phyloP scores from a whole-genome alignment of 306 rosid species.

The Pueraria montana region DNA sequence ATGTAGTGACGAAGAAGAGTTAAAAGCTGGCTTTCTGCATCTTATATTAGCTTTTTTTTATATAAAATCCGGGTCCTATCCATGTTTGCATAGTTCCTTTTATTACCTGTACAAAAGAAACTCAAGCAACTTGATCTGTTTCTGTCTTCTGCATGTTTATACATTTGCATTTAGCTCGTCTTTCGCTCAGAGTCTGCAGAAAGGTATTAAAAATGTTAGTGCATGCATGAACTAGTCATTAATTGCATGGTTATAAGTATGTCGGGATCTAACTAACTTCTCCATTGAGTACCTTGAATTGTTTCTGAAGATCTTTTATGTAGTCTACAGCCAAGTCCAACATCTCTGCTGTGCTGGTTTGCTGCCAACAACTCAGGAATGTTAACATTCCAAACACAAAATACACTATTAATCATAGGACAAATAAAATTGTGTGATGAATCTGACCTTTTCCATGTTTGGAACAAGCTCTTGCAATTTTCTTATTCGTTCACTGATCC shows the following conservation, averaged over 20 bases:
- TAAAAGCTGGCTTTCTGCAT: conserved; percentile 36
- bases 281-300: conserved; percentile 70
- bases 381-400: conserved; percentile 3
- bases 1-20: conserved; percentile 29
- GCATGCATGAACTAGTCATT: conserved; percentile 5
- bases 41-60: conserved; percentile 35
- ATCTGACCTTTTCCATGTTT: conserved; percentile 89
- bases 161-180: conserved; percentile 82
- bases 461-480: conserved; percentile 95
- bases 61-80: conserved; percentile 29
- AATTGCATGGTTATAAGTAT: conserved; percentile 2
- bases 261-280: conserved; percentile 1
- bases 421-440: not conserved
- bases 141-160: conserved; percentile 60
- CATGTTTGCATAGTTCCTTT: conserved; percentile 37
- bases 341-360: conserved; percentile 97
- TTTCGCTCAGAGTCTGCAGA: conserved; percentile 74
- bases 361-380: conserved; percentile 61
- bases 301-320: conserved; percentile 91
- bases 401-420: not conserved
- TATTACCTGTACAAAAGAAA: conserved; percentile 51
- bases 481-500: conserved; percentile 94
- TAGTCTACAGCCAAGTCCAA: conserved; percentile 90
- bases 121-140: conserved; percentile 60
- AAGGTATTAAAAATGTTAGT: not conserved